Conservation (phyloP, 441 rosid genomes). For the Arabidopsis lyrata region DNA sequence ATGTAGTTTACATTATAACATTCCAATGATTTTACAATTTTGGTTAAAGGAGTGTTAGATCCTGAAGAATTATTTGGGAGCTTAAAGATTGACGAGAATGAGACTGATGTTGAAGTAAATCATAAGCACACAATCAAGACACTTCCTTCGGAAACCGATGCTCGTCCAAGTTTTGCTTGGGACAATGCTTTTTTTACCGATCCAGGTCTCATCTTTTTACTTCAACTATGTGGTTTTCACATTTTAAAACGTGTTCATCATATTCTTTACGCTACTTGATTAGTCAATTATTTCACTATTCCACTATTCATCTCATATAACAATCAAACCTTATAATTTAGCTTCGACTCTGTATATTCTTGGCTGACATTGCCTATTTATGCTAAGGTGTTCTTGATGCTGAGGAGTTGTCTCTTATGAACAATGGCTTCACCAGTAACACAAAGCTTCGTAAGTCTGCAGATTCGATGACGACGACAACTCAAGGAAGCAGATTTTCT, state of each 20-base stretch:
- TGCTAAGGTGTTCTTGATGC: slow-evolving; percentile 70
- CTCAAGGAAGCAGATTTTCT: slow-evolving; percentile 47
- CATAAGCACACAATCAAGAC: slow-evolving; percentile 25
- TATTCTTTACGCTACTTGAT: not conserved
- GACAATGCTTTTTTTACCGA: slow-evolving; percentile 66
- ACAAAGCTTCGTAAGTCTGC: slow-evolving; percentile 46
- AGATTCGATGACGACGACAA: slow-evolving; percentile 45
- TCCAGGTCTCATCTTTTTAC: slow-evolving; percentile 51
- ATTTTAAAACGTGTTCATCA: not conserved
- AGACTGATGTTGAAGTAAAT: slow-evolving; percentile 31
- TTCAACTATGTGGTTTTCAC: not conserved
- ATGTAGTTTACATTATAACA: not conserved
- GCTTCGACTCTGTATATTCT: not conserved
- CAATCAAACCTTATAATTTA: not conserved
- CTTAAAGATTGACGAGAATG: slow-evolving; percentile 49
- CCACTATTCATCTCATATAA: not conserved
- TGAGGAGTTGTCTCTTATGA: slow-evolving; percentile 65
- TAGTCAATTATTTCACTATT: not conserved
- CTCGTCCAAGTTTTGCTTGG: slow-evolving; percentile 82
- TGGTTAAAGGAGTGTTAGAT: slow-evolving; percentile 62
- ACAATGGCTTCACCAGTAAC: slow-evolving; percentile 53
- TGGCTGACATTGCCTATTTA: not conserved
- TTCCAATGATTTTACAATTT: not conserved
- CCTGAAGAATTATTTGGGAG: slow-evolving; percentile 66
- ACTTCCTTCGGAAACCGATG: slow-evolving; percentile 33